Conservation (phyloP, 805 yeast genomes). For the Wickerhamiella slavikovae region DNA sequence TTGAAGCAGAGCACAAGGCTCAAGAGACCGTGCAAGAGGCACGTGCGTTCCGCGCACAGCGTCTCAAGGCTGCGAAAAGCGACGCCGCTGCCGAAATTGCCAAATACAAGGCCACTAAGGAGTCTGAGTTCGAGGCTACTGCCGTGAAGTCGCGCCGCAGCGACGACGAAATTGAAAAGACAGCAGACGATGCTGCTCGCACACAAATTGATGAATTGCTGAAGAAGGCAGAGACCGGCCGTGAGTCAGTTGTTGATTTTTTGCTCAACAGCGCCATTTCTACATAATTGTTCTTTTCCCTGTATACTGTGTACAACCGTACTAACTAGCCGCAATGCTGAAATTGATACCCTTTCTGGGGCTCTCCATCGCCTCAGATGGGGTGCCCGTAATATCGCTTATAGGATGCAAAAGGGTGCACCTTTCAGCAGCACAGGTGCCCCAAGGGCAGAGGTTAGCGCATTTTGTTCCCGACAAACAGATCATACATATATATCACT, state of each 20-base stretch:
- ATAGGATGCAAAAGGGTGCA: no score
- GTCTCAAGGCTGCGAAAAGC: slow-evolving; percentile 80
- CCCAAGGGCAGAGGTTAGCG: no score
- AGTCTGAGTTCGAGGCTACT: slow-evolving; percentile 51
- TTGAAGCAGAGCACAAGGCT: slow-evolving; percentile 89
- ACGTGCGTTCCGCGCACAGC: slow-evolving; percentile 58
- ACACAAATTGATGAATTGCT: slow-evolving; percentile 50
- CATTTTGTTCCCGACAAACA: no score
- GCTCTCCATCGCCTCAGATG: neutral
- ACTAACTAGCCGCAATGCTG: no score
- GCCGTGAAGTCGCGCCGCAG: slow-evolving; percentile 57
- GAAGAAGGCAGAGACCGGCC: slow-evolving; percentile 33
- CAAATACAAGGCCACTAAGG: slow-evolving; percentile 68
- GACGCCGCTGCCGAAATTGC: slow-evolving; percentile 85
- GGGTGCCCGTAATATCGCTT: neutral
- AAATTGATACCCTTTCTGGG: neutral
- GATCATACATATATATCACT: no score
- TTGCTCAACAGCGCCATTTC: slow-evolving; percentile 31
- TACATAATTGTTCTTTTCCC: no score
- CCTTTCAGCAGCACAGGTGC: no score
- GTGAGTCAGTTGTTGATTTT: slow-evolving; percentile 46
- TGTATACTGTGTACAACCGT: no score
- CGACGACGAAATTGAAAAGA: slow-evolving; percentile 56
- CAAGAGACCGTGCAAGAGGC: slow-evolving; percentile 88
- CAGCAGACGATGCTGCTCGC: slow-evolving; percentile 58